Base-by-base conservation (phyloP, 176 grass and related monocot genomes). In the Phyllostachys edulis region DNA sequence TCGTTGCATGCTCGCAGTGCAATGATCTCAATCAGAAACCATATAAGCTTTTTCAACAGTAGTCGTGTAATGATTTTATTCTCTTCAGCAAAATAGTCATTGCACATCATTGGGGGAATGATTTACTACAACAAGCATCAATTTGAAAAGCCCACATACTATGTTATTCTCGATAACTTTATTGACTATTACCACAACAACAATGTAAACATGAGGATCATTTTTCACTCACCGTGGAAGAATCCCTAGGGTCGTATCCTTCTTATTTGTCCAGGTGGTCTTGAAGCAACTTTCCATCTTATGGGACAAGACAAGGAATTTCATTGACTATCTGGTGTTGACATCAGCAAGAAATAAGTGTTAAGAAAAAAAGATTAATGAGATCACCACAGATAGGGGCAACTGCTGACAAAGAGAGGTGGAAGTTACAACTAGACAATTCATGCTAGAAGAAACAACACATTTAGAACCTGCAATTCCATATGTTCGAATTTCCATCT, bases 201-300 rank as follows among this genome's bases (percentile, higher is more conserved):
- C 4, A 39, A 39, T 39, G 38, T 39, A 39, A 39, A 39, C 38
- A 39, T 39, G 38, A 0, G 38, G 38, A 39, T 4, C 38, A 39
- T 39, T 39, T 39, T 39, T 79, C 73, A 79, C 46, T 55, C 4
- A 26, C 9, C 32, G 57, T 15, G 65, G 77, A 63, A 42, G 82
- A 77, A 73, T 46, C 41, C 12, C 70, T 41, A 49, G 62, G n/a
- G 44, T 64, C 57, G 13, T 62, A 29, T 63, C 81, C 88, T 79
- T 77, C 84, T 57, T 67, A 68, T 82, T 71, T 87, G 13, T 69
- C 80, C 86, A 40, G 81, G 27, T 92, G 68, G 44, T 87, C 73
- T 6, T 87, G 72, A n/a, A 97, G 67, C 40, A 97, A 80, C 63
- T 92, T 94, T 17, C 94, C 94, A 67, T 92, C 90, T 80, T 90